Percentiles rank a stretch among this genome's conserved stretches.
Evolutionary conservation across 345 rosid species (phyloP).

Genomic region (Pelargonium nanum): DNA sequence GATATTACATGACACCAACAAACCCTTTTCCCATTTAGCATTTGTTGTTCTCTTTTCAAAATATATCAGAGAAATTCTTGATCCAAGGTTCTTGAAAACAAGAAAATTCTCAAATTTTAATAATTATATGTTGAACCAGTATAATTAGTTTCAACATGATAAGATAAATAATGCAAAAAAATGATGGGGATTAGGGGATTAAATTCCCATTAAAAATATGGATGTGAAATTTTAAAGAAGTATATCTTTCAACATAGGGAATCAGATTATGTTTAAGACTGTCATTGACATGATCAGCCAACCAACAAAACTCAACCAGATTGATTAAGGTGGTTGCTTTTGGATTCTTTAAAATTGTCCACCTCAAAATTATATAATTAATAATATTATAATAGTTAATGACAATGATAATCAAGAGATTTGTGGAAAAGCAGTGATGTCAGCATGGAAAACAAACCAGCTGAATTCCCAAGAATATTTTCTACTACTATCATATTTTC

Average conservation of each 20-base stretch:
- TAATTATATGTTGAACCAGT: no score
- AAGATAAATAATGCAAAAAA: no score
- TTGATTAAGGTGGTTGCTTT: background rate
- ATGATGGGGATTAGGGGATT: no score
- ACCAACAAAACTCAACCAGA: background rate
- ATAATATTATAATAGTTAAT: no score
- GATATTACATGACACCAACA: background rate
- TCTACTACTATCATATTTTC: background rate
- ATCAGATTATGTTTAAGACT: background rate
- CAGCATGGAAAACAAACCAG: background rate
- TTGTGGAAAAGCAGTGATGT: background rate
- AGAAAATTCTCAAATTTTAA: no score
- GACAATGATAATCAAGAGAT: background rate
- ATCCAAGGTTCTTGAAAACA: no score
- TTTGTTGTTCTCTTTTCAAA: no score
- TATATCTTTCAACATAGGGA: no score
- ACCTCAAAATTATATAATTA: background rate
- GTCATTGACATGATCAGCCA: background rate
- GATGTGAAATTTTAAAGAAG: no score
- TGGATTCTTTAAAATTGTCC: background rate
- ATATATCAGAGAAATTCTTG: no score
- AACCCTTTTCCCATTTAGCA: background rate
- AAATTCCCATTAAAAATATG: no score
- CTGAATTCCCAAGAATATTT: background rate
- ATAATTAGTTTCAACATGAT: no score